Conservation (phyloP, 2,329 filamentous ascomycete species). For the Xylariaceae sp. region DNA sequence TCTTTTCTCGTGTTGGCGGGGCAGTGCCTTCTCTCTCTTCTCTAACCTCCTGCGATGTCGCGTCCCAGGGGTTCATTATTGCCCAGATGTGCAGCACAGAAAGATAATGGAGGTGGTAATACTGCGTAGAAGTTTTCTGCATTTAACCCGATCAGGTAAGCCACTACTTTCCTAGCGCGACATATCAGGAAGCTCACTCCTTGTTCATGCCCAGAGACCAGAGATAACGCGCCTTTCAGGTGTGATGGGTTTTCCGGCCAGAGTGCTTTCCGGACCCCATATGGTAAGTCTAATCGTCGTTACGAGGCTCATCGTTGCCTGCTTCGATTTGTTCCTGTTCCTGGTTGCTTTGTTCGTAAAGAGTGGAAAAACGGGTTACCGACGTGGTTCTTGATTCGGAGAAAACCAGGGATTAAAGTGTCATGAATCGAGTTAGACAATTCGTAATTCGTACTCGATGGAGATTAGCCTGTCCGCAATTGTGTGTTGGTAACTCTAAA, state of each 20-base stretch:
- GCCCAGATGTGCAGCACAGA: background rate
- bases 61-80: background rate
- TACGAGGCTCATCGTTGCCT: no score
- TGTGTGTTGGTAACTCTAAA: no score
- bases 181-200: background rate
- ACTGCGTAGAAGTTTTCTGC: background rate
- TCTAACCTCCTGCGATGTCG: background rate
- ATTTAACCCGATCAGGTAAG: constrained; percentile 9
- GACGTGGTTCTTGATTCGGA: background rate
- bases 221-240: background rate
- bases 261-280: background rate
- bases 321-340: no score
- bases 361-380: background rate
- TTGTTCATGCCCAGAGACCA: background rate
- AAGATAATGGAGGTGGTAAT: background rate
- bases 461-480: no score
- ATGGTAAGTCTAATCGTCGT: background rate
- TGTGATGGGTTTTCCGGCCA: background rate
- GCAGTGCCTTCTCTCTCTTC: constrained; percentile 1
- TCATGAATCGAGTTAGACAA: constrained; percentile 2
- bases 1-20: constrained; percentile 17
- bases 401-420: background rate
- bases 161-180: background rate
- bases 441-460: no score
- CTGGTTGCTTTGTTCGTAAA: background rate